Evolutionary conservation across 495 filamentous ascomycete species (phyloP).

Genomic region (Glutinoglossum americanum): DNA sequence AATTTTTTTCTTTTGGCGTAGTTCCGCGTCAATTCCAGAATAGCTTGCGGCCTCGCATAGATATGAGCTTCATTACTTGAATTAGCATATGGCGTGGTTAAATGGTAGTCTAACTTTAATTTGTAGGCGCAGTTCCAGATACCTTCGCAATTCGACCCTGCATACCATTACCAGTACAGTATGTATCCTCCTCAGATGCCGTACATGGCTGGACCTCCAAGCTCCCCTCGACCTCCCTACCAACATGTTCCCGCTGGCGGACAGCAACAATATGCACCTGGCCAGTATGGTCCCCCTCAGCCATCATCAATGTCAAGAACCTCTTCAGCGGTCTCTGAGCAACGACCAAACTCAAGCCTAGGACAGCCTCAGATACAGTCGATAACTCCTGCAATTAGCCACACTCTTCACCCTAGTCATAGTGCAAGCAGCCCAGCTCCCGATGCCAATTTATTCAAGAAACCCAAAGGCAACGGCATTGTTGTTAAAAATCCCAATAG

Average conservation of each 20-base stretch:
- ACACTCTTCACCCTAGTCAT: slow-evolving; percentile 35
- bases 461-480: slow-evolving; percentile 38
- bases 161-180: slow-evolving; percentile 11
- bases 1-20: background rate
- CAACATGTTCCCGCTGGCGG: slow-evolving; percentile 29
- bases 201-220: slow-evolving; percentile 27
- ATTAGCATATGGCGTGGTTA: too few species aligned
- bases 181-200: slow-evolving; percentile 22
- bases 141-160: slow-evolving; percentile 14
- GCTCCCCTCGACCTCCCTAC: slow-evolving; percentile 27
- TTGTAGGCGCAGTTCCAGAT: slow-evolving; percentile 26
- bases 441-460: background rate
- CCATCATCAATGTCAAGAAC: slow-evolving; percentile 59
- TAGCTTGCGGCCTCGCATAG: background rate
- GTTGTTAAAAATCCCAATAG: slow-evolving; percentile 67
- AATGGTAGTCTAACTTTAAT: background rate
- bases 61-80: too few species aligned
- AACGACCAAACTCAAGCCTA: slow-evolving; percentile 62
- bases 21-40: background rate
- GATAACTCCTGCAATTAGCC: slow-evolving; percentile 34
- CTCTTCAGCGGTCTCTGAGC: slow-evolving; percentile 53
- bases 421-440: slow-evolving; percentile 29
- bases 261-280: slow-evolving; percentile 25
- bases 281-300: slow-evolving; percentile 28
- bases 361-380: slow-evolving; percentile 39